These are phyloP conservation scores for Pseudocohnilembus persalinus DNA, from an alignment of 169 alveolate species.

Conservation along the genomic window DNA sequence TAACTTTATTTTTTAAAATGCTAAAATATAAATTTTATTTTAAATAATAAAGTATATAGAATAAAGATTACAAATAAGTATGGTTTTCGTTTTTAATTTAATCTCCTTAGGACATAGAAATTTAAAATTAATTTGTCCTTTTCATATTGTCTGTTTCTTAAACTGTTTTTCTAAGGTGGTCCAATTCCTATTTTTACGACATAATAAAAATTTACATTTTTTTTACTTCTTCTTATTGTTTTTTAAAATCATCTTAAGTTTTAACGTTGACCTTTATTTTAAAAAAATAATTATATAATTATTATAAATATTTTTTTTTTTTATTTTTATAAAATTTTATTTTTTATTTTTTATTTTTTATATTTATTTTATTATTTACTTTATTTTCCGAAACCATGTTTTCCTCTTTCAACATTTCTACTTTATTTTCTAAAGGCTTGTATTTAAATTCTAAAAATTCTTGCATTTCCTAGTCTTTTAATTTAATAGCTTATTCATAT, in stretches of 20 bases:
- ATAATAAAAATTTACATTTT: neutral
- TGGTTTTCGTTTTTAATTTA: too few relatives aligned
- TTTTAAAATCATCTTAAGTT: neutral
- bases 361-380: neutral
- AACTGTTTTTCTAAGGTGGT: neutral
- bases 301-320: too few relatives aligned
- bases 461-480: neutral
- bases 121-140: neutral
- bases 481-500: neutral
- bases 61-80: too few relatives aligned
- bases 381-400: neutral
- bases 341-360: too few relatives aligned
- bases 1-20: too few relatives aligned
- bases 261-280: neutral
- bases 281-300: too few relatives aligned
- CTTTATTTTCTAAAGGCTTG: neutral
- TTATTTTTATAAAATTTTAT: too few relatives aligned
- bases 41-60: too few relatives aligned
- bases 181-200: neutral
- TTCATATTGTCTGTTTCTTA: neutral
- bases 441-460: neutral
- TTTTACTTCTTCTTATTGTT: neutral
- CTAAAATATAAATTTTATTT: too few relatives aligned
- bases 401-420: neutral
- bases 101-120: too few relatives aligned